phyloP scores from a whole-genome alignment of 345 rosid species.

The Excoecaria cochinchinensis region DNA sequence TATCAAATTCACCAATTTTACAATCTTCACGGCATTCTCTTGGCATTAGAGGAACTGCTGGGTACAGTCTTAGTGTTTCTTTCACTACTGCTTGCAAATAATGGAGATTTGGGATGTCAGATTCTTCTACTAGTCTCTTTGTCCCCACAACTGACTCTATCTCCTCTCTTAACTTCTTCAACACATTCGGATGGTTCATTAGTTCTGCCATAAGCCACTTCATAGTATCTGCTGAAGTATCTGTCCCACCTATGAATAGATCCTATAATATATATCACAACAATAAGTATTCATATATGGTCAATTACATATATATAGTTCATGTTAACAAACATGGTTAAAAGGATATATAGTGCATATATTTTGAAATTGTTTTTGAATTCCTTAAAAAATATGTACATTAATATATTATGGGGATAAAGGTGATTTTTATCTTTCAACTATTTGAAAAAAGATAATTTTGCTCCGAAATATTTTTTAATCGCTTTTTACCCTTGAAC shows the following conservation, averaged over 20 bases:
- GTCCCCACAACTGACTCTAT: conserved; percentile 3
- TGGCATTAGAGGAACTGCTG: neutral
- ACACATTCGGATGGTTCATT: neutral
- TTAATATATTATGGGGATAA: too few species aligned
- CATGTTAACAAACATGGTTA: too few species aligned
- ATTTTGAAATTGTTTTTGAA: too few species aligned
- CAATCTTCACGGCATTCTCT: conserved; percentile 3
- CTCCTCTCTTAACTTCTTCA: conserved; percentile 1
- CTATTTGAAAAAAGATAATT: too few species aligned
- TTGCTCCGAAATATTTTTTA: too few species aligned
- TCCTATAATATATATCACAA: neutral
- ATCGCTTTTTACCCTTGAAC: too few species aligned
- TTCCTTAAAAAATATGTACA: too few species aligned
- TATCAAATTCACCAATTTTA: conserved; percentile 1
- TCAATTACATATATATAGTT: neutral
- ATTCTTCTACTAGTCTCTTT: conserved; percentile 12
- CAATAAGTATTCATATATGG: neutral
- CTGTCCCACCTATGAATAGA: conserved; percentile 26
- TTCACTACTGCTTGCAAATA: conserved; percentile 11
- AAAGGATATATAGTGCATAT: too few species aligned
- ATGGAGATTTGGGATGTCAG: conserved; percentile 17
- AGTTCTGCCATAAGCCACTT: conserved; percentile 15
- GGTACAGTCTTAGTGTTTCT: conserved; percentile 6
- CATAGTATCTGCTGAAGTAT: conserved; percentile 21
- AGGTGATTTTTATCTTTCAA: too few species aligned